Conservation (phyloP, 371 early-diverging fungal genomes). For the Rhizopus stolonifer region DNA sequence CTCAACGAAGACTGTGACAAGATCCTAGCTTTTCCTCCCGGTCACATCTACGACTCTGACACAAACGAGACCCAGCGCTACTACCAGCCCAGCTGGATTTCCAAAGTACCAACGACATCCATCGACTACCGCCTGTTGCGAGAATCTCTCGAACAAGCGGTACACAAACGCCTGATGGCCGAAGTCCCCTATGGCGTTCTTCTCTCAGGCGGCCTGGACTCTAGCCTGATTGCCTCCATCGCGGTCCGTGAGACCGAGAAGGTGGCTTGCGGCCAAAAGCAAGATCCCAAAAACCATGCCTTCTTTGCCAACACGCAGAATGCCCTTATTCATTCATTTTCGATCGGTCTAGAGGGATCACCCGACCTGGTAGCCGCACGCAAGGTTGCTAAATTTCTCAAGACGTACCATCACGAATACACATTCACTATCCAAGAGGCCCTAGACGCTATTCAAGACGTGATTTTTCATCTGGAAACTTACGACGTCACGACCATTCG, state of each 20-base stretch:
- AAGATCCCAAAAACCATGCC: not conserved
- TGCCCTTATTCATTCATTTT: slow-evolving; percentile 91
- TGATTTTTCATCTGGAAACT: slow-evolving; percentile 94
- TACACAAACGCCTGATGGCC: slow-evolving; percentile 93
- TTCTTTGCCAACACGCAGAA: slow-evolving; percentile 47
- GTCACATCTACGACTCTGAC: slow-evolving; percentile 83
- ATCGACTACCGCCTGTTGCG: slow-evolving; percentile 72
- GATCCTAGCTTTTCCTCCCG: slow-evolving; percentile 94
- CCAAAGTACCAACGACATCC: slow-evolving; percentile 51
- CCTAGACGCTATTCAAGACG: slow-evolving; percentile 91
- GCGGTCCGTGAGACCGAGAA: slow-evolving; percentile 79
- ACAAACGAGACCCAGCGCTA: slow-evolving; percentile 77
- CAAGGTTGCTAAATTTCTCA: slow-evolving; percentile 83
- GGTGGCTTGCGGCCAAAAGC: slow-evolving; percentile 32
- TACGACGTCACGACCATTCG: slow-evolving; percentile 98
- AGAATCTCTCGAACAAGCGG: slow-evolving; percentile 77
- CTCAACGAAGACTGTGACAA: slow-evolving; percentile 93
- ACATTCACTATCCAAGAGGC: slow-evolving; percentile 95
- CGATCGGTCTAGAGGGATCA: slow-evolving; percentile 89
- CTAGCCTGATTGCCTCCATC: slow-evolving; percentile 90
- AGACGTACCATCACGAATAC: slow-evolving; percentile 91
- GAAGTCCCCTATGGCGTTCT: slow-evolving; percentile 97
- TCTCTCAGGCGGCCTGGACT: slow-evolving; percentile 92
- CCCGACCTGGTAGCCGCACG: slow-evolving; percentile 93
- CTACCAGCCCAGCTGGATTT: slow-evolving; percentile 88